A percentile compares a stretch with the other conserved stretches of the same genome.
Conservation (phyloP, 208 protist genomes). For the Wallacemonas sp. region DNA sequence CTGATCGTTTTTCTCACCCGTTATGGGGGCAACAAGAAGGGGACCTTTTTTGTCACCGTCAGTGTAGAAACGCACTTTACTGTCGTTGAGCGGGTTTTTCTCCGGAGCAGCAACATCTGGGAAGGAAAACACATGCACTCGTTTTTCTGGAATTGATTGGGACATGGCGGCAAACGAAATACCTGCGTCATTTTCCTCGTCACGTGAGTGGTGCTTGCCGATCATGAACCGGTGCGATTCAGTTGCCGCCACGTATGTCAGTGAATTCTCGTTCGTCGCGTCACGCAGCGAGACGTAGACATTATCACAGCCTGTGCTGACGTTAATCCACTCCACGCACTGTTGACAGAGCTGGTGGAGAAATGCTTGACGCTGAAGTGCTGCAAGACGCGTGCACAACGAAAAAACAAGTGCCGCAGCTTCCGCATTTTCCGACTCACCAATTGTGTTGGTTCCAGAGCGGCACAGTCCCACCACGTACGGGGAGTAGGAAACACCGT, state of each 20-base stretch:
- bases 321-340: slow-evolving; percentile 52
- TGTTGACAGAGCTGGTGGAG: slow-evolving; percentile 38
- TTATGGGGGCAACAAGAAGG: slow-evolving; percentile 34
- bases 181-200: slow-evolving; percentile 30
- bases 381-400: slow-evolving; percentile 18
- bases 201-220: slow-evolving; percentile 24
- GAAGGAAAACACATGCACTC: slow-evolving; percentile 18
- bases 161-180: slow-evolving; percentile 39
- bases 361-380: slow-evolving; percentile 21
- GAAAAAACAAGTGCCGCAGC: slow-evolving; percentile 29
- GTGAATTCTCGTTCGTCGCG: not conserved
- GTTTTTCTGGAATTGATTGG: not conserved
- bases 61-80: slow-evolving; percentile 27
- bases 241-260: slow-evolving; percentile 42
- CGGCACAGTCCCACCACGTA: slow-evolving; percentile 39
- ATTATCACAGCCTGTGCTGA: slow-evolving; percentile 40
- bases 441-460: slow-evolving; percentile 16
- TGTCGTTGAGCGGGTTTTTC: slow-evolving; percentile 17
- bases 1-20: slow-evolving; percentile 18
- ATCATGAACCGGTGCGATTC: slow-evolving; percentile 46
- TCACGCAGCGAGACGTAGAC: slow-evolving; percentile 42
- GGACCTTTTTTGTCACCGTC: slow-evolving; percentile 36
- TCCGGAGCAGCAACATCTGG: slow-evolving; percentile 22
- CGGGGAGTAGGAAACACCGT: slow-evolving; percentile 18
- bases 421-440: slow-evolving; percentile 19